A percentile compares a stretch with the other conserved stretches of the same genome.
These are phyloP conservation scores for Beauveria sp. DNA, from an alignment of 2,329 filamentous ascomycete species.

Conservation along the genomic window DNA sequence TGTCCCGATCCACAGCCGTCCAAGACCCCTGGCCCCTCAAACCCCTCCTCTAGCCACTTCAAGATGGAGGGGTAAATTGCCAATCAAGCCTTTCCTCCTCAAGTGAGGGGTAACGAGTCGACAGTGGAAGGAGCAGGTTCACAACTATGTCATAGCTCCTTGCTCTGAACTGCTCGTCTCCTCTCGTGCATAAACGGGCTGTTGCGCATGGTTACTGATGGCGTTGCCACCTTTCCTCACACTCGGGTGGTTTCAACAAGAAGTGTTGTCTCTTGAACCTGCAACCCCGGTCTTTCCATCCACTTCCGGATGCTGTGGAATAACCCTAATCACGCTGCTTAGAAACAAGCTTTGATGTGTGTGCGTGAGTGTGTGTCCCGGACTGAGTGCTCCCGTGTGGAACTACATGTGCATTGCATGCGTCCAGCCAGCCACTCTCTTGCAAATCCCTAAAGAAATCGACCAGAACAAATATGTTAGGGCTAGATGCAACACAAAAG, in stretches of 20 bases:
- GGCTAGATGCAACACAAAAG: background rate
- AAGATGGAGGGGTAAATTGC: constrained; percentile 10
- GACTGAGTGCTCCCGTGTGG: background rate
- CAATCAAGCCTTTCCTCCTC: background rate
- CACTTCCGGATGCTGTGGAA: background rate
- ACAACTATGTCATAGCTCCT: background rate
- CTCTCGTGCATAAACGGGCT: background rate
- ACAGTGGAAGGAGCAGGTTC: background rate
- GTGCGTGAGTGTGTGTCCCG: background rate
- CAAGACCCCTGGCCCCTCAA: constrained; percentile 8
- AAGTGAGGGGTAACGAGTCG: constrained; percentile 7
- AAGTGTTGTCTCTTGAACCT: background rate
- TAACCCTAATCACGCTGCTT: background rate
- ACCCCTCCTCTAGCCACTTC: constrained; percentile 2
- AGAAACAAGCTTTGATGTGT: background rate
- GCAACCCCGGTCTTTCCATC: background rate
- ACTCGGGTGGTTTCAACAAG: background rate
- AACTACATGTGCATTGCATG: background rate
- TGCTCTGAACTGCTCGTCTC: background rate
- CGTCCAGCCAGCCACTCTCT: background rate
- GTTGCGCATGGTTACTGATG: background rate
- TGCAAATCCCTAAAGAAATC: background rate
- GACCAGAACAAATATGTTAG: background rate
- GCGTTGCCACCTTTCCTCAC: background rate
- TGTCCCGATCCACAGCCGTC: constrained; percentile 1